A percentile compares a stretch with the other conserved stretches of the same genome.
Conservation (phyloP, 2,329 filamentous ascomycete genomes). For the Beauveria rudraprayagi region DNA sequence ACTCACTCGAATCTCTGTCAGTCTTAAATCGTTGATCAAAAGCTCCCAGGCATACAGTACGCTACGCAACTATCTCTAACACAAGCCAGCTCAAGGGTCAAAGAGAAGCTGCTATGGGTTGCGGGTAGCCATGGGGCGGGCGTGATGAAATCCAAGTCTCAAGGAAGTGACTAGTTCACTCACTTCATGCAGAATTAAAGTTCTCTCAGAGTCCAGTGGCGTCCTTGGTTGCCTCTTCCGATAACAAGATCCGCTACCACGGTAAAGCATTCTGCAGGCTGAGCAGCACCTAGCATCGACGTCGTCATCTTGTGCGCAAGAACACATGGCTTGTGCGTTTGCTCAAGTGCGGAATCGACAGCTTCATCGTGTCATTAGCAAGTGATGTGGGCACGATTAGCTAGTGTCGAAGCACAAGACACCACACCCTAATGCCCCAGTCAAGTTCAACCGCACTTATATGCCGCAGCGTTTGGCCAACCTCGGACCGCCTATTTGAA, state of each 20-base stretch:
- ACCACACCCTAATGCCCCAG: not conserved
- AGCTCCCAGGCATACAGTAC: not conserved
- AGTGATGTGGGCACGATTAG: not conserved
- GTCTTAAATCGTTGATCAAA: not conserved
- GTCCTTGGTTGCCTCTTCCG: not conserved
- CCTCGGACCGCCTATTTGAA: not conserved
- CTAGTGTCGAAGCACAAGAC: not conserved
- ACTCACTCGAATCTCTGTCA: not conserved
- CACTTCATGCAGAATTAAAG: not conserved
- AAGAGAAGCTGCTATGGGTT: not conserved
- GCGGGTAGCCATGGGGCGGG: not conserved
- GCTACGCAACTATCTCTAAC: not conserved
- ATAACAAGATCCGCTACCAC: not conserved
- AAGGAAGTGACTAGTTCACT: not conserved
- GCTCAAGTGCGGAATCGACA: not conserved
- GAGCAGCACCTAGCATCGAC: not conserved
- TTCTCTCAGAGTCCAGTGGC: not conserved
- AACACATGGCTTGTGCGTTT: not conserved
- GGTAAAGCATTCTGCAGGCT: not conserved
- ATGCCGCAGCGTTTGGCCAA: not conserved
- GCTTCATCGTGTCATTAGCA: not conserved
- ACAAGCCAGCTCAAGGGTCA: not conserved
- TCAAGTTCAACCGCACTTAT: not conserved
- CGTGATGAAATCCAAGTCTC: not conserved
- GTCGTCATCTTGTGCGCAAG: not conserved